Base-by-base conservation (phyloP, 176 grass and related monocot genomes). In the Aegilops speltoides region DNA sequence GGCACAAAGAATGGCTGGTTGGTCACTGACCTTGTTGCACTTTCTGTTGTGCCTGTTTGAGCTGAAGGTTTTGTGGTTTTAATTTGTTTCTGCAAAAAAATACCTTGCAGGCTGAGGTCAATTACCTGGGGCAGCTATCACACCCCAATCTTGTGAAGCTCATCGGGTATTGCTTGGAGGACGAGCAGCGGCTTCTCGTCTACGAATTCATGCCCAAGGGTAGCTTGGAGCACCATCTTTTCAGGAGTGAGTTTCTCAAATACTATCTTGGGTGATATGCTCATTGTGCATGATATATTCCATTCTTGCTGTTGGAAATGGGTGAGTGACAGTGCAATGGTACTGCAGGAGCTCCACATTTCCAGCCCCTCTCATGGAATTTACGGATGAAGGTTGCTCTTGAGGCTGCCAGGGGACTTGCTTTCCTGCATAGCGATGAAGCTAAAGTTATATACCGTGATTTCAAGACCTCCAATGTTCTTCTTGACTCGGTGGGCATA, bases 171-270 rank as follows among this genome's bases (percentile, higher is more conserved):
- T 98, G 96, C 90, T 63, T 96, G 41, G 96, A 98, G 83, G 96
- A 98, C 7, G 96, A 95, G 65, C 93, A 98, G 43, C 62, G 96
- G 43, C 96, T 98, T 83, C 93, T 98, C 36, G 93, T 98, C 19
- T 98, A 98, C 5, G 96, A 98, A 70, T 98, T 94, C 84, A 96
- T 98, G 96, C 93, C 91, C n/a, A 91, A 88, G 64, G 96, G 96
- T 68, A 95, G 96, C 89, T 92, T 98, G 93, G 96, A 98, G 90
- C 94, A 98, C 87, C 96, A 98, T 85, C 96, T 98, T 65, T 98
- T 98, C 80, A 95, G 96, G 86, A 95, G 96, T 98, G 83, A 90
- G 89, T 85, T 76, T 1, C 24, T 46, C 20, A 79, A 83, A 36
- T 36, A 12, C 63, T 23, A 63, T 76, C n/a, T 50, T 69, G 56